phyloP scores from a whole-genome alignment of 257 asterid genomes.

The Gardenia jasminoides region DNA sequence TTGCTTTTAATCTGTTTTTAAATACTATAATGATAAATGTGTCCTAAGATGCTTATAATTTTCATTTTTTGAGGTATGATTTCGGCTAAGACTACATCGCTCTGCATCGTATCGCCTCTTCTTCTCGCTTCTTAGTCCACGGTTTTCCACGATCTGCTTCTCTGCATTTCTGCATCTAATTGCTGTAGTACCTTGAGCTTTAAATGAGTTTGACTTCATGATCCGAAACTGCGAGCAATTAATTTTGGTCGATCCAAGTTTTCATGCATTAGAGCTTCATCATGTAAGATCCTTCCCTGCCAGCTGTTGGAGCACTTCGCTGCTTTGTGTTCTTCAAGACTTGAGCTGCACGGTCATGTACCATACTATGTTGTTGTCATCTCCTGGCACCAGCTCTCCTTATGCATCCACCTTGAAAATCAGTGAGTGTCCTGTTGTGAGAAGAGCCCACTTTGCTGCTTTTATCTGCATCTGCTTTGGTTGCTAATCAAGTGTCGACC shows the following conservation, averaged over 20 bases:
- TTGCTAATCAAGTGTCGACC: not conserved
- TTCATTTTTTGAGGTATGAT: conserved; percentile 37
- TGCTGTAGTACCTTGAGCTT: conserved; percentile 12
- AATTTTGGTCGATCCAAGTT: not conserved
- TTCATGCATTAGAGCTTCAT: conserved; percentile 12
- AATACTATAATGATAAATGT: not conserved
- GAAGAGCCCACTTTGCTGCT: not conserved
- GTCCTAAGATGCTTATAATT: conserved; percentile 21
- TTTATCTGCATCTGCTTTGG: not conserved
- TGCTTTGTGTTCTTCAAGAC: conserved; percentile 4
- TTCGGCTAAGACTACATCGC: conserved; percentile 34
- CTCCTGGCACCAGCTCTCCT: not conserved
- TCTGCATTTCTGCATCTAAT: conserved; percentile 21
- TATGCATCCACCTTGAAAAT: not conserved
- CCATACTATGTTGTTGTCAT: not conserved
- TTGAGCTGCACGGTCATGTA: conserved; percentile 1
- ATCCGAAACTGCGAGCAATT: conserved; percentile 14
- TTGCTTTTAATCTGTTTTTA: conserved; percentile 9
- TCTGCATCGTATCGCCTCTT: conserved; percentile 8
- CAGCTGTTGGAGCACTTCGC: conserved; percentile 11
- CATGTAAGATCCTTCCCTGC: conserved; percentile 12
- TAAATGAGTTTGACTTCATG: conserved; percentile 7
- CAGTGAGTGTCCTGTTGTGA: not conserved
- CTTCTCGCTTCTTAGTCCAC: conserved; percentile 21
- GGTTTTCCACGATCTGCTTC: conserved; percentile 20